phyloP scores from a whole-genome alignment of 2,329 filamentous ascomycete genomes.

The Triangularia setosa region DNA sequence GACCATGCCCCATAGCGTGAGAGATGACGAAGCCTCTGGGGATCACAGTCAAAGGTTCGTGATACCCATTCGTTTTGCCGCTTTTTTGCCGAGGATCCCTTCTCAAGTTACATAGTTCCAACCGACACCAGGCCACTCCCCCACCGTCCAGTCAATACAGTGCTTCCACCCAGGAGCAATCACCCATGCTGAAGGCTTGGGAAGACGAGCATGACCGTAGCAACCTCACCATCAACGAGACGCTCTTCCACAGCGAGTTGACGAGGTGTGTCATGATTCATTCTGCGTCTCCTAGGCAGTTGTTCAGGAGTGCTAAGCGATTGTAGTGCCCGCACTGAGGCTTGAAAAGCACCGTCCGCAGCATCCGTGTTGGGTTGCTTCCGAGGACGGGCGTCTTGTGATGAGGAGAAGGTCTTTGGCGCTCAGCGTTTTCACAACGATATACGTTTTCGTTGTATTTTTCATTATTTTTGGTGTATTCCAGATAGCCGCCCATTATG shows the following conservation, averaged over 20 bases:
- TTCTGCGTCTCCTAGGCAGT: background rate
- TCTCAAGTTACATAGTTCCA: conserved; percentile 11
- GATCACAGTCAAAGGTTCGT: conserved; percentile 17
- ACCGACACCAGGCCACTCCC: background rate
- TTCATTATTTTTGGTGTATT: background rate
- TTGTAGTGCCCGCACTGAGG: background rate
- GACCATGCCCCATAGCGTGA: conserved; percentile 24
- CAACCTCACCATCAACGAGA: conserved; percentile 27
- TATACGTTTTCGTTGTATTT: background rate
- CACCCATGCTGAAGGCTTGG: conserved; percentile 27
- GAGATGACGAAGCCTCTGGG: conserved; percentile 7
- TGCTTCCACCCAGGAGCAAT: conserved; percentile 6
- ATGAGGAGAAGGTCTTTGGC: background rate
- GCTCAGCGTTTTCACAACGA: background rate
- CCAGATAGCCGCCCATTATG: background rate
- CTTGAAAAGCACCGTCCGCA: background rate
- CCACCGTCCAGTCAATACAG: background rate
- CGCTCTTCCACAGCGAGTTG: conserved; percentile 13
- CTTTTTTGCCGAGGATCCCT: background rate
- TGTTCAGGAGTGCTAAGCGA: background rate
- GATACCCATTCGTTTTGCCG: background rate
- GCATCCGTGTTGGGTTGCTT: background rate
- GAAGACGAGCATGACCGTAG: conserved; percentile 19
- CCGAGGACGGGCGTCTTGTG: background rate
- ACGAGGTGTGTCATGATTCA: conserved; percentile 6